These are phyloP conservation scores for Rugonectria rugulosa DNA, from an alignment of 2,329 filamentous ascomycete genomes.

Conservation along the genomic window DNA sequence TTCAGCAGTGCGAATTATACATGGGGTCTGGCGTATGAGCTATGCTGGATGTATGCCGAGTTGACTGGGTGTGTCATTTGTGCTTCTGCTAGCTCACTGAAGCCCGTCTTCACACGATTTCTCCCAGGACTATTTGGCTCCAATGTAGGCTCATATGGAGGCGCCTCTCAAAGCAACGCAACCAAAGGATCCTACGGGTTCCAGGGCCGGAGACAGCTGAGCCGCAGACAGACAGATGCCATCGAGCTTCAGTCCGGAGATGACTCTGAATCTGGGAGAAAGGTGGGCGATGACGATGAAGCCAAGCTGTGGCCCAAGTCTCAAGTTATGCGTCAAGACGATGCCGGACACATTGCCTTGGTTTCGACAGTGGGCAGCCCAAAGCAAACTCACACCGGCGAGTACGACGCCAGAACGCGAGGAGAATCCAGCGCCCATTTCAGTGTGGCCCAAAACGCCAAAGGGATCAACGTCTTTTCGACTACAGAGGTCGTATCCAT, in stretches of 20 bases:
- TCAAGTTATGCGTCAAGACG: too few species aligned
- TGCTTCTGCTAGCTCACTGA: slow-evolving; percentile 32
- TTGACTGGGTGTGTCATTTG: slow-evolving; percentile 35
- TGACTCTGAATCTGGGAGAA: slow-evolving; percentile 28
- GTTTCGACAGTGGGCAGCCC: too few species aligned
- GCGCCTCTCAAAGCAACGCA: too few species aligned
- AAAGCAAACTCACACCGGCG: too few species aligned
- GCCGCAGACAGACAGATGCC: slow-evolving; percentile 28
- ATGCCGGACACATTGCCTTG: too few species aligned
- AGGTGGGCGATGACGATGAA: slow-evolving; percentile 31
- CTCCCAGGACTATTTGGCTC: slow-evolving; percentile 23
- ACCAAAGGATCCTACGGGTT: too few species aligned
- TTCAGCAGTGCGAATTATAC: slow-evolving; percentile 33
- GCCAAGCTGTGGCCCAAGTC: slow-evolving; percentile 25
- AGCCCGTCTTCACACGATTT: slow-evolving; percentile 30
- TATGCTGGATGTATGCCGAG: slow-evolving; percentile 38
- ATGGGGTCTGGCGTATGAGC: slow-evolving; percentile 33
- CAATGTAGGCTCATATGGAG: too few species aligned
- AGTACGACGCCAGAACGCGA: too few species aligned
- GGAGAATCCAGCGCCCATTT: too few species aligned
- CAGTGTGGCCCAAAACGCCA: too few species aligned
- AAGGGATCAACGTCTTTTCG: too few species aligned
- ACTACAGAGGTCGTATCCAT: too few species aligned
- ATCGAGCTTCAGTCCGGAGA: slow-evolving; percentile 34
- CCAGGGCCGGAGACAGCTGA: slow-evolving; percentile 25